phyloP scores from a whole-genome alignment of 768 basidiomycete genomes.

The Podaxis sp. region DNA sequence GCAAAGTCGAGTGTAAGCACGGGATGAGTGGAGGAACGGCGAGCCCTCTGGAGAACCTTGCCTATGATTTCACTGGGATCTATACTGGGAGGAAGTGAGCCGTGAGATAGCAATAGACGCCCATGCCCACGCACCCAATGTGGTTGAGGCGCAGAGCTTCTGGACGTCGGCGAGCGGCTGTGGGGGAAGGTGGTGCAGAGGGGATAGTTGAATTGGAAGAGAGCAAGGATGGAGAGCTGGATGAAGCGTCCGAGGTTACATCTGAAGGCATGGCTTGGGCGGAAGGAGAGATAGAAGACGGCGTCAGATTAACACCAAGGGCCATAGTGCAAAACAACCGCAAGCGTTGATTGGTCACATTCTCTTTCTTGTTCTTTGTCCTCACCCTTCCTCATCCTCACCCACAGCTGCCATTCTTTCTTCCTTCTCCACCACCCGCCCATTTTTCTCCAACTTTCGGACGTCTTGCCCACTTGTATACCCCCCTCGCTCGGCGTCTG shows the following conservation, averaged over 20 bases:
- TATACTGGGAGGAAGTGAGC: slow-evolving; percentile 26
- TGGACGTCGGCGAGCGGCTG: slow-evolving; percentile 32
- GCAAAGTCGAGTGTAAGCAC: slow-evolving; percentile 46
- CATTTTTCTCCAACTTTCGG: too few species aligned
- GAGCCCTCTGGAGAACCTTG: slow-evolving; percentile 40
- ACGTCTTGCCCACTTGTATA: not conserved
- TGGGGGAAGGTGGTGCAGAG: slow-evolving; percentile 19
- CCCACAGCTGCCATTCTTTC: not conserved
- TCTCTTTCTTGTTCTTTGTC: not conserved
- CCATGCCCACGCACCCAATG: slow-evolving; percentile 24
- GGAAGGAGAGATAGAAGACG: not conserved
- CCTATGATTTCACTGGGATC: slow-evolving; percentile 44
- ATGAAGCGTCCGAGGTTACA: not conserved
- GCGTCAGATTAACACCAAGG: slow-evolving; percentile 5
- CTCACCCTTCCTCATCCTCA: not conserved
- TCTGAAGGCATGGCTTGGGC: not conserved
- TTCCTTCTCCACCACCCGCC: not conserved
- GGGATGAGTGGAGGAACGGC: slow-evolving; percentile 44
- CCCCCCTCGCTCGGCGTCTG: not conserved
- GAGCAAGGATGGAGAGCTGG: slow-evolving; percentile 9
- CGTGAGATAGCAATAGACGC: not conserved
- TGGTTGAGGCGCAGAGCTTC: slow-evolving; percentile 33
- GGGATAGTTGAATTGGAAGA: not conserved
- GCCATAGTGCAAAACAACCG: not conserved
- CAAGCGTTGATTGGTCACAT: slow-evolving; percentile 2